A percentile compares a stretch with the other conserved stretches of the same genome.
These are phyloP conservation scores for Phytophthora macrochlamydospora DNA, from an alignment of 352 stramenopile species.

Conservation along the genomic window DNA sequence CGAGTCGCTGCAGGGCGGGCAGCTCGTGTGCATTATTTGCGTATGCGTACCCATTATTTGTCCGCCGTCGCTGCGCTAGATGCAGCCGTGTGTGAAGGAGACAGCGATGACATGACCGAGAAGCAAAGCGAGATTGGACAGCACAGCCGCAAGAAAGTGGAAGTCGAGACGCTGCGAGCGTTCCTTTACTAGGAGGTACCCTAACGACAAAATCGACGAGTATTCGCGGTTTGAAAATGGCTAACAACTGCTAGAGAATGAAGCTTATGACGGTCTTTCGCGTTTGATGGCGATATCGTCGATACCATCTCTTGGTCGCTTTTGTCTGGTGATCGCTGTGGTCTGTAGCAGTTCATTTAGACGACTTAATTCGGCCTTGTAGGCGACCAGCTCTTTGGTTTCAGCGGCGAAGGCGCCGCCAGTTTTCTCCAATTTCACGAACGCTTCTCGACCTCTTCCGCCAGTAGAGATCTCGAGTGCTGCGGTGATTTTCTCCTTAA, in stretches of 20 bases:
- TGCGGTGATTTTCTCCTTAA: conserved; percentile 7
- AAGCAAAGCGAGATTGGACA: conserved; percentile 62
- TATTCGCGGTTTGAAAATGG: too few relatives aligned
- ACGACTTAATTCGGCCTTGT: conserved; percentile 3
- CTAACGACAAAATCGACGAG: too few relatives aligned
- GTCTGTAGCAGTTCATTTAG: neutral
- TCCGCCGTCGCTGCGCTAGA: conserved; percentile 72
- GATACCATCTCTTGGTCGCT: too few relatives aligned
- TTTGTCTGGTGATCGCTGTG: too few relatives aligned
- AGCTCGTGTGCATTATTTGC: conserved; percentile 62
- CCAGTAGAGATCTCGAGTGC: conserved; percentile 1
- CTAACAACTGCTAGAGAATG: too few relatives aligned
- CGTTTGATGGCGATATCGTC: too few relatives aligned
- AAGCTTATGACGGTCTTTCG: too few relatives aligned
- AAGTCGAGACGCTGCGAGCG: conserved; percentile 62
- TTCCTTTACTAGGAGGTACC: conserved; percentile 54
- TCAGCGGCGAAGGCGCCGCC: conserved; percentile 7
- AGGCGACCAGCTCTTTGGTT: conserved; percentile 1
- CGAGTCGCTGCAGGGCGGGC: conserved; percentile 60
- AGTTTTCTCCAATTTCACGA: conserved; percentile 12
- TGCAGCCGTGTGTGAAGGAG: conserved; percentile 62
- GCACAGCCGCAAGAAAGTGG: conserved; percentile 55
- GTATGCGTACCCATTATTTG: conserved; percentile 68
- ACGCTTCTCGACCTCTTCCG: conserved; percentile 10
- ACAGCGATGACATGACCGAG: conserved; percentile 53